These are phyloP conservation scores for Solanum hybrid DNA, from an alignment of 305 asterid genomes.

Conservation along the genomic window DNA sequence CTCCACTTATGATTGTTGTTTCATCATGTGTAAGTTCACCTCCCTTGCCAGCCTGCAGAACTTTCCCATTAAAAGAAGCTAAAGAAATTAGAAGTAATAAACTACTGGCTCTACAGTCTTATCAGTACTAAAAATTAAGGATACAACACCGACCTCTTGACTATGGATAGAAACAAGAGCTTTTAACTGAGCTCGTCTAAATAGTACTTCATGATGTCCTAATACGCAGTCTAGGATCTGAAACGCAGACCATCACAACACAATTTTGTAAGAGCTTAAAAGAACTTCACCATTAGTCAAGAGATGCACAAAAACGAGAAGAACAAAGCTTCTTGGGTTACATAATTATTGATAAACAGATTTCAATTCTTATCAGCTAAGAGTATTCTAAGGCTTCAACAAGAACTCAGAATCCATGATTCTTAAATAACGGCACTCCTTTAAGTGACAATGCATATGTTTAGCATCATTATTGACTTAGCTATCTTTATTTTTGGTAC, in stretches of 20 bases:
- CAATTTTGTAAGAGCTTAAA: background rate
- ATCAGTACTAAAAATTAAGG: background rate
- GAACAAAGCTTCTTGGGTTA: background rate
- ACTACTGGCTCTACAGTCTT: background rate
- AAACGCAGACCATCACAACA: background rate
- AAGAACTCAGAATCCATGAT: background rate
- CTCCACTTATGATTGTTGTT: slow-evolving; percentile 87
- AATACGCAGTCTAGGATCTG: slow-evolving; percentile 76
- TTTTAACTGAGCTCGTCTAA: slow-evolving; percentile 94
- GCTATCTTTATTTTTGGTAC: background rate
- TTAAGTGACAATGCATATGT: background rate
- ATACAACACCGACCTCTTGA: slow-evolving; percentile 49
- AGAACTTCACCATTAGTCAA: background rate
- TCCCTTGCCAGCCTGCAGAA: slow-evolving; percentile 77
- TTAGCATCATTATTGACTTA: background rate
- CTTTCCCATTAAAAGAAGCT: background rate
- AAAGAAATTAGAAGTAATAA: background rate
- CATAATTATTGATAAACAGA: background rate
- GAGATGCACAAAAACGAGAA: background rate
- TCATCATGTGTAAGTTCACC: slow-evolving; percentile 94
- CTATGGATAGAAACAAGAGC: slow-evolving; percentile 88
- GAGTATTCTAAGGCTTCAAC: background rate
- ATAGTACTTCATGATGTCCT: slow-evolving; percentile 83
- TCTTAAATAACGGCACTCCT: background rate
- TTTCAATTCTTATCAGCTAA: background rate